These are phyloP conservation scores for Paramarasmius palmivorus DNA, from an alignment of 1,284 basidiomycete genomes.

Conservation along the genomic window DNA sequence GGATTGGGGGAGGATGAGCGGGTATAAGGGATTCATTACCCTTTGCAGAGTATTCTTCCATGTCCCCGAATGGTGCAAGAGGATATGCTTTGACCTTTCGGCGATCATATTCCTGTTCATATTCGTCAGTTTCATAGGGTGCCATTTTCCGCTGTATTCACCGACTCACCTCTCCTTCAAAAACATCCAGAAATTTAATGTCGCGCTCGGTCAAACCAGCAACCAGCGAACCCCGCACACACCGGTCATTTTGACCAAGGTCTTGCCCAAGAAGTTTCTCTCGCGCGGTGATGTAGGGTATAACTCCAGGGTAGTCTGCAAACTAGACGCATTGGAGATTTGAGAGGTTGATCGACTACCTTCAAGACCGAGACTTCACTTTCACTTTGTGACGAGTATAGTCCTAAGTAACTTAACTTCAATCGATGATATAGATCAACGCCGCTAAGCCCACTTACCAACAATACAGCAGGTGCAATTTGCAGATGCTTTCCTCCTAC, in stretches of 20 bases:
- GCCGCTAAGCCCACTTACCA: no score
- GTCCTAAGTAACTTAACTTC: slow-evolving; percentile 41
- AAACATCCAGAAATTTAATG: slow-evolving; percentile 64
- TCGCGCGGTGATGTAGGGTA: slow-evolving; percentile 52
- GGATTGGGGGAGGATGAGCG: slow-evolving; percentile 39
- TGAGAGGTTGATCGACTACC: not conserved
- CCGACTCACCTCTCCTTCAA: slow-evolving; percentile 75
- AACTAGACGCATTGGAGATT: slow-evolving; percentile 32
- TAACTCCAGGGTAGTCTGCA: slow-evolving; percentile 80
- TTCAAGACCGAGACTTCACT: slow-evolving; percentile 27
- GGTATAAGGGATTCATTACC: slow-evolving; percentile 38
- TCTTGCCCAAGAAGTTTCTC: slow-evolving; percentile 40
- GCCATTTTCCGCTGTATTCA: not conserved
- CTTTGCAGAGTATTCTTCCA: slow-evolving; percentile 29
- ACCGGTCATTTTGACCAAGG: slow-evolving; percentile 48
- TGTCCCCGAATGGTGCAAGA: slow-evolving; percentile 42
- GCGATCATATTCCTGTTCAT: slow-evolving; percentile 69
- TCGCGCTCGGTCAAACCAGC: slow-evolving; percentile 61
- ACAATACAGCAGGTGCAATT: slow-evolving; percentile 43
- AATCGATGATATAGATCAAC: not conserved
- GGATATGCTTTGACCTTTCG: slow-evolving; percentile 54
- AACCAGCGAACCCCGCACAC: slow-evolving; percentile 73
- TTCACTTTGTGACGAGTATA: slow-evolving; percentile 74
- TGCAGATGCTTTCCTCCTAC: slow-evolving; percentile 44
- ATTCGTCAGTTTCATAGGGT: not conserved